phyloP scores from a whole-genome alignment of 768 basidiomycete species.

The Gloeostereum incarnatum region DNA sequence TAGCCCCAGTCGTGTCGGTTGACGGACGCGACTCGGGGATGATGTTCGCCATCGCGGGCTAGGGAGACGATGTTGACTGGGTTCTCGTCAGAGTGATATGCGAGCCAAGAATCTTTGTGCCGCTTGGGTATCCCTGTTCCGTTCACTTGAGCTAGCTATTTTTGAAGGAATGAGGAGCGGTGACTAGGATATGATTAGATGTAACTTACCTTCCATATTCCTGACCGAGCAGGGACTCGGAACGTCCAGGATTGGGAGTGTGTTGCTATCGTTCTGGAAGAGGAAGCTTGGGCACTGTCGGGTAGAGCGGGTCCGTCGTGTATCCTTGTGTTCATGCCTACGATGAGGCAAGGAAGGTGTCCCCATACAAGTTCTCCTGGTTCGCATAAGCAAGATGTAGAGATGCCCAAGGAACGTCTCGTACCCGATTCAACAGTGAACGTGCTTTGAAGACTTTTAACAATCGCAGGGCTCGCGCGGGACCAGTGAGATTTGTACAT shows the following conservation, averaged over 20 bases:
- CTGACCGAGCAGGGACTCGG: conserved; percentile 8
- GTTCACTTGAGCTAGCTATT: conserved; percentile 7
- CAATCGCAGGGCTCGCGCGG: conserved; percentile 2
- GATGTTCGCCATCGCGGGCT: background rate
- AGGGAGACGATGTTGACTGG: conserved; percentile 6
- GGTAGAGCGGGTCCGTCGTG: conserved; percentile 4
- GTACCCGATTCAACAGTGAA: conserved; percentile 9
- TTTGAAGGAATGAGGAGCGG: background rate
- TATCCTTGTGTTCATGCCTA: conserved; percentile 1
- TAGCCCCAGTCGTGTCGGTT: conserved; percentile 10
- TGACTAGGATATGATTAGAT: background rate
- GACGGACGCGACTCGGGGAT: conserved; percentile 7
- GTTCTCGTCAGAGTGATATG: conserved; percentile 9
- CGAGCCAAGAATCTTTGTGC: conserved; percentile 8
- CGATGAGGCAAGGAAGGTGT: conserved; percentile 4
- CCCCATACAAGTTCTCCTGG: conserved; percentile 12
- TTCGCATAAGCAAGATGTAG: background rate
- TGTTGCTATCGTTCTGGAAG: conserved; percentile 3
- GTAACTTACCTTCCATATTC: conserved; percentile 10
- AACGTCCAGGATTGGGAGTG: conserved; percentile 4
- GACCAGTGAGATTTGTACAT: conserved; percentile 6
- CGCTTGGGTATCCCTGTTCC: conserved; percentile 4
- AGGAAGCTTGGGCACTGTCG: conserved; percentile 2
- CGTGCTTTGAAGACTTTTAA: conserved; percentile 4
- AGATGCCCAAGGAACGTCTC: background rate